Percentiles rank a stretch among this genome's conserved stretches.
Evolutionary conservation across 2,329 filamentous ascomycete genomes (phyloP).

Genomic region (Beauveria australis): DNA sequence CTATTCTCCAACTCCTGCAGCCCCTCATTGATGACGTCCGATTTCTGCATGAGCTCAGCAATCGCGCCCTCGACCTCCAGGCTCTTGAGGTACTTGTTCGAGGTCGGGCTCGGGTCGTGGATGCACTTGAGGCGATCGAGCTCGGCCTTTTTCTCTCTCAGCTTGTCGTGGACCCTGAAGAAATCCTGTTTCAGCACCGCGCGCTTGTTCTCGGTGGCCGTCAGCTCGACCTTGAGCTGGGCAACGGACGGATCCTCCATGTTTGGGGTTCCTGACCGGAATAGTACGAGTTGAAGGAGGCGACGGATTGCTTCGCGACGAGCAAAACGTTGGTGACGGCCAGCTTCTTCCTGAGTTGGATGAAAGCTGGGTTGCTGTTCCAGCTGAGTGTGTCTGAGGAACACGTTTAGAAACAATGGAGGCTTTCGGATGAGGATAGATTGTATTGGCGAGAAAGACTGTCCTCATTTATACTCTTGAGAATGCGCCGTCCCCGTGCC

Average conservation of each 20-base stretch:
- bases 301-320: background rate
- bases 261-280: background rate
- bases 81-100: background rate
- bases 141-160: background rate
- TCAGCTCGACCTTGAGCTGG: background rate
- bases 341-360: no score
- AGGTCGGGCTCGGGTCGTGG: background rate
- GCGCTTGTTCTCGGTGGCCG: background rate
- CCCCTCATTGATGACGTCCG: background rate
- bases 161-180: background rate
- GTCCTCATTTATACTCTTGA: background rate
- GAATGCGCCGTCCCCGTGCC: background rate
- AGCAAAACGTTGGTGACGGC: background rate
- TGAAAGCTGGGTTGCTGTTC: no score
- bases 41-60: background rate
- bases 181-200: background rate
- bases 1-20: background rate
- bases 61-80: constrained; percentile 1
- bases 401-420: background rate
- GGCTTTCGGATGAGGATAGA: background rate
- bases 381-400: background rate
- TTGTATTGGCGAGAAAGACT: background rate
- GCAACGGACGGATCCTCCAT: background rate
- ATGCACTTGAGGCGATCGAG: constrained; percentile 1
- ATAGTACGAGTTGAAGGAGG: background rate